A percentile compares a stretch with the other conserved stretches of the same genome.
Evolutionary conservation across 179 eudicot genomes (phyloP).

Genomic region (Beta corolliflora): DNA sequence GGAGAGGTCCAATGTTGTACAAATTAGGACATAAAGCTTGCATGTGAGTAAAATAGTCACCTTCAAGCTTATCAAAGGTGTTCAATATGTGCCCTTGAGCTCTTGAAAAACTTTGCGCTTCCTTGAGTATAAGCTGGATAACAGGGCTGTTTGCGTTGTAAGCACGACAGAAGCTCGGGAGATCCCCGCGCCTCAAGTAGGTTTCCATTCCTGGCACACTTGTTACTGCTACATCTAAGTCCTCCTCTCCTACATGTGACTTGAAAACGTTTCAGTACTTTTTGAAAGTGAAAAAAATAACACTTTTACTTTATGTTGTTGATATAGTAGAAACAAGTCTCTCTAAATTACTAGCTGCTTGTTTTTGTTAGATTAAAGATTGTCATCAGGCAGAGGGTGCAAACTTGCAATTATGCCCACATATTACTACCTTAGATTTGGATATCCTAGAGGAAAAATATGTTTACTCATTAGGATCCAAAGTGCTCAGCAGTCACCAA

Average conservation of each 20-base stretch:
- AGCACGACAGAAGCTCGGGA: slow-evolving; percentile 45
- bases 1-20: slow-evolving; percentile 58
- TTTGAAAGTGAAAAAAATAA: too few relatives aligned
- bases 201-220: slow-evolving; percentile 48
- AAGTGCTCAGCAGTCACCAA: too few relatives aligned
- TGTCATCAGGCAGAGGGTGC: too few relatives aligned
- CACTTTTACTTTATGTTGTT: too few relatives aligned
- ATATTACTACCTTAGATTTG: too few relatives aligned
- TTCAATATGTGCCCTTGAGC: slow-evolving; percentile 63
- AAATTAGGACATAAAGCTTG: slow-evolving; percentile 39
- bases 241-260: slow-evolving; percentile 22
- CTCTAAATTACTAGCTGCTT: too few relatives aligned
- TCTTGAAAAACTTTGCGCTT: slow-evolving; percentile 23
- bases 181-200: slow-evolving; percentile 48
- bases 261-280: not conserved
- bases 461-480: too few relatives aligned
- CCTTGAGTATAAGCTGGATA: slow-evolving; percentile 20
- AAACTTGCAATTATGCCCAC: too few relatives aligned
- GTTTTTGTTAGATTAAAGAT: too few relatives aligned
- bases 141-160: slow-evolving; percentile 22
- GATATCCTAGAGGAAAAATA: too few relatives aligned
- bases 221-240: slow-evolving; percentile 39
- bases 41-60: slow-evolving; percentile 42
- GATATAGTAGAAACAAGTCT: too few relatives aligned
- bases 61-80: slow-evolving; percentile 64